Evolutionary conservation across 345 rosid genomes (phyloP).

Genomic region (Eucalyptus coolabah): DNA sequence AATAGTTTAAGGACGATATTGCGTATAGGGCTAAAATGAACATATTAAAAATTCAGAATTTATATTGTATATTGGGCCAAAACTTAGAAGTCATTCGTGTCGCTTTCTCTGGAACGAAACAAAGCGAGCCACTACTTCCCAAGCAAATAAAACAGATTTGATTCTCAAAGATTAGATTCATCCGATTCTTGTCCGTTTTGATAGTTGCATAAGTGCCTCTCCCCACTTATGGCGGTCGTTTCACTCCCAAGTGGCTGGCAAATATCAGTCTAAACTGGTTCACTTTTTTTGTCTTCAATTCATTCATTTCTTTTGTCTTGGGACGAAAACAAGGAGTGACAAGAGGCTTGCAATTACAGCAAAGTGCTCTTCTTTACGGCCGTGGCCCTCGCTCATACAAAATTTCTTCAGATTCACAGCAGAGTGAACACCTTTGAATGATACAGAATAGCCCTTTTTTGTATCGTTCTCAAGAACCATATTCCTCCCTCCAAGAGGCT

Average conservation of each 20-base stretch:
- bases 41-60: background rate
- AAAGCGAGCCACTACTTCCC: background rate
- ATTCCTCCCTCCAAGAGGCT: background rate
- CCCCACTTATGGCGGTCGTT: background rate
- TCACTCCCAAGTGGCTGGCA: background rate
- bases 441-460: background rate
- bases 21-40: background rate
- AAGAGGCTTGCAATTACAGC: conserved; percentile 30
- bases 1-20: rapidly evolving
- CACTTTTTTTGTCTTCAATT: background rate
- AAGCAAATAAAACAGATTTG: background rate
- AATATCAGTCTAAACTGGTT: background rate
- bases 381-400: conserved; percentile 1
- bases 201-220: background rate
- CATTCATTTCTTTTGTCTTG: background rate
- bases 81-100: rapidly evolving
- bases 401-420: conserved; percentile 9
- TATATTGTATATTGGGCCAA: background rate
- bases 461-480: background rate
- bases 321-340: background rate
- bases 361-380: conserved; percentile 12
- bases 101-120: background rate
- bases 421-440: conserved; percentile 2
- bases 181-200: background rate
- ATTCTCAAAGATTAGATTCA: background rate